These are phyloP conservation scores for Nymphaea thermarum DNA, from an alignment of 164 flowering plant genomes.

Conservation along the genomic window DNA sequence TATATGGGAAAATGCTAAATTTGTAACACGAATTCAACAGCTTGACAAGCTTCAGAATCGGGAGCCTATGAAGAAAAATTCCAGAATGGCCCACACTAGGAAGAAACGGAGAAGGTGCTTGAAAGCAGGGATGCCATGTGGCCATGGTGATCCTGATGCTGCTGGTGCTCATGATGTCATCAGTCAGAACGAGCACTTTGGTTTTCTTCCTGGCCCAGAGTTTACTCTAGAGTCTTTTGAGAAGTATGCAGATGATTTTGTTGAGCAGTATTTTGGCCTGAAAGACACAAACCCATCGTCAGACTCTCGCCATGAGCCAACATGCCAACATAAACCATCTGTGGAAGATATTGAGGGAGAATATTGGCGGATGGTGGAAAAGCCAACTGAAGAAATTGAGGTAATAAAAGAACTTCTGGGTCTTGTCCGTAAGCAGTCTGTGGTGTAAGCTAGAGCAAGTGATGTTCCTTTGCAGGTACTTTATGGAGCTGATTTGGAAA, in stretches of 20 bases:
- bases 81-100: constrained; percentile 14
- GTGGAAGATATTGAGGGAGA: constrained; percentile 67
- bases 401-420: constrained; percentile 15
- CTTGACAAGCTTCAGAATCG: constrained; percentile 83
- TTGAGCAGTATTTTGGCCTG: constrained; percentile 50
- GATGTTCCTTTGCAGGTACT: constrained; percentile 37
- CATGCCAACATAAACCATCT: constrained; percentile 40
- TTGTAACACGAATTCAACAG: constrained; percentile 67
- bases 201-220: constrained; percentile 87
- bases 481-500: constrained; percentile 37
- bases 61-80: constrained; percentile 34
- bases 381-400: constrained; percentile 72
- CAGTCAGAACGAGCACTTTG: constrained; percentile 27
- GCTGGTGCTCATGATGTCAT: constrained; percentile 10
- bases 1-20: constrained; percentile 53
- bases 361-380: constrained; percentile 66
- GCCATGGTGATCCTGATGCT: constrained; percentile 15
- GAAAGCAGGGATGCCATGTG: constrained; percentile 30
- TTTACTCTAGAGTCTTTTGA: constrained; percentile 67
- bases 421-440: not conserved
- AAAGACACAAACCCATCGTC: constrained; percentile 13
- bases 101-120: constrained; percentile 56
- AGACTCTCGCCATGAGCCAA: constrained; percentile 9
- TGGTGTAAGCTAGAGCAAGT: not conserved
- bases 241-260: constrained; percentile 80